Evolutionary conservation across 2,329 filamentous ascomycete species (phyloP).

Genomic region (Colletotrichum shisoi): DNA sequence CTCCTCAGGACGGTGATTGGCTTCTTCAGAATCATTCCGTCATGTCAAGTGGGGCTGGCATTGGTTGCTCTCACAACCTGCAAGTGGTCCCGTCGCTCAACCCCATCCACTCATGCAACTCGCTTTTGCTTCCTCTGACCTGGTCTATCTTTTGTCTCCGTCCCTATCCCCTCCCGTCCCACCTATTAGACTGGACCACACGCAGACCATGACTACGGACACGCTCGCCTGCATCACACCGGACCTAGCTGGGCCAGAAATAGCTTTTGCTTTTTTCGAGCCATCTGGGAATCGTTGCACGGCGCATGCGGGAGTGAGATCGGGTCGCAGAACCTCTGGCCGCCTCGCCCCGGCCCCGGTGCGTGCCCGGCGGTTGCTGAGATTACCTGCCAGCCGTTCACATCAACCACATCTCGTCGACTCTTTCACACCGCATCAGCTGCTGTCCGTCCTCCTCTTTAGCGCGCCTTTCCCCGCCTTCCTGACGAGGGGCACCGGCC

Average conservation of each 20-base stretch:
- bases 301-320: conserved; percentile 38
- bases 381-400: conserved; percentile 35
- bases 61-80: conserved; percentile 1
- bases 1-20: conserved; percentile 43
- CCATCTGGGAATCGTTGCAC: conserved; percentile 34
- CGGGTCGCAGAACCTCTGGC: conserved; percentile 38
- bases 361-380: conserved; percentile 36
- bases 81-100: conserved; percentile 17
- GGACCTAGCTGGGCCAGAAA: conserved; percentile 33
- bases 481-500: conserved; percentile 17
- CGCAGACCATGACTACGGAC: conserved; percentile 1
- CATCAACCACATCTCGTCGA: conserved; percentile 7
- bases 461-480: background rate
- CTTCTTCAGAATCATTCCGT: conserved; percentile 41
- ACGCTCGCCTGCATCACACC: conserved; percentile 7
- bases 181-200: conserved; percentile 24
- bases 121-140: background rate
- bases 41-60: background rate
- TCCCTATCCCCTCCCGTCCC: conserved; percentile 29
- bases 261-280: conserved; percentile 30
- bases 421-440: conserved; percentile 2
- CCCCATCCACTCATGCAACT: conserved; percentile 19
- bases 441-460: background rate
- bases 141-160: background rate
- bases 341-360: conserved; percentile 20